Conservation (phyloP, 768 basidiomycete species). For the Udeniomyces megalosporus region DNA sequence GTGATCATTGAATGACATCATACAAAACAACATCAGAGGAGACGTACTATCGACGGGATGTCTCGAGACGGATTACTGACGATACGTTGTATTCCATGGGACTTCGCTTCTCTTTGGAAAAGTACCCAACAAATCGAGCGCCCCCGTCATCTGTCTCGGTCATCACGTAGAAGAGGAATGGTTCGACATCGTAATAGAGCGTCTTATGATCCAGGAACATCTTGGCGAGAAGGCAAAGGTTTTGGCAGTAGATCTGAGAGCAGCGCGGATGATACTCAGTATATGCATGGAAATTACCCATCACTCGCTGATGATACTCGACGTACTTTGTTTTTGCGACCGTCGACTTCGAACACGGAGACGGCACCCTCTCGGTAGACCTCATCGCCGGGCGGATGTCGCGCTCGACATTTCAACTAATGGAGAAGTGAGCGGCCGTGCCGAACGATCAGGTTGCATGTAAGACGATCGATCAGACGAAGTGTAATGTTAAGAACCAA, state of each 20-base stretch:
- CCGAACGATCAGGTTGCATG: neutral
- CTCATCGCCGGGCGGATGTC: slow-evolving; percentile 95
- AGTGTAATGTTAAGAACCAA: slow-evolving; percentile 32
- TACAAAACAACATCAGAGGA: too few species aligned
- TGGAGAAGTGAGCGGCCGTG: slow-evolving; percentile 7
- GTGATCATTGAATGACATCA: too few species aligned
- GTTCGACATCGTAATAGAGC: slow-evolving; percentile 96
- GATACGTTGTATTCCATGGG: slow-evolving; percentile 82
- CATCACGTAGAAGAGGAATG: slow-evolving; percentile 96
- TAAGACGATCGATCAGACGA: neutral
- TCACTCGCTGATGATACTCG: neutral
- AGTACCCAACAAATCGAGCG: slow-evolving; percentile 91
- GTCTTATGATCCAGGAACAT: slow-evolving; percentile 99
- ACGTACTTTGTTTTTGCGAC: slow-evolving; percentile 80
- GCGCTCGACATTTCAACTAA: slow-evolving; percentile 83
- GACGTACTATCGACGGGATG: too few species aligned
- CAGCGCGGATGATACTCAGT: neutral
- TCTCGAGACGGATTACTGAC: too few species aligned
- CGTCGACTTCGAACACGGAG: slow-evolving; percentile 95
- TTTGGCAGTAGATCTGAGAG: slow-evolving; percentile 87
- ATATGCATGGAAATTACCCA: neutral
- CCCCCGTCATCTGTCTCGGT: slow-evolving; percentile 78
- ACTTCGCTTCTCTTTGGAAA: slow-evolving; percentile 95
- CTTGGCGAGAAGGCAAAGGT: slow-evolving; percentile 88
- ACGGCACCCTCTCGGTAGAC: slow-evolving; percentile 80